Evolutionary conservation across 495 filamentous ascomycete species (phyloP).

Genomic region (Penicillium nucicola): DNA sequence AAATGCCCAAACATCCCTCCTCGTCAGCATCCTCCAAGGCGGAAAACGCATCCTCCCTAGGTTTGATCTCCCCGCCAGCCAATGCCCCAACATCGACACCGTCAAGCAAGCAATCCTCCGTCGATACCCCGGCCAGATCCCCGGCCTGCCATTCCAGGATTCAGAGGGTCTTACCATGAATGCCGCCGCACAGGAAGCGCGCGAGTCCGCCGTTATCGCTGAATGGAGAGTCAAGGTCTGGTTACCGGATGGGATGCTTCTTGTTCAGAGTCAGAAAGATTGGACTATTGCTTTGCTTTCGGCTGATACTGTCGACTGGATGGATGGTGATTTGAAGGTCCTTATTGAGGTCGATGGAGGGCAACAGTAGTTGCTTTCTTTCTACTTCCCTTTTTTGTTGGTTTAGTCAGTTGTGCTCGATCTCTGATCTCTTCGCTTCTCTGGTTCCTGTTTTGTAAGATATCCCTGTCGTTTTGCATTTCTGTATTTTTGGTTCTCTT

Average conservation of each 20-base stretch:
- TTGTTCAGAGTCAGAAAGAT: conserved; percentile 38
- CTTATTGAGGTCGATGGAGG: conserved; percentile 35
- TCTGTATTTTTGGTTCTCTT: background rate
- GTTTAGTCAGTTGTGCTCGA: background rate
- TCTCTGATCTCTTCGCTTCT: background rate
- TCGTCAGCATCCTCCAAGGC: conserved; percentile 40
- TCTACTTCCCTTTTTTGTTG: background rate
- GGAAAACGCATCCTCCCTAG: conserved; percentile 41
- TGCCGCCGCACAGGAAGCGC: conserved; percentile 15
- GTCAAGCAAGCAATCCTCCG: conserved; percentile 31
- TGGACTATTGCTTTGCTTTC: conserved; percentile 44
- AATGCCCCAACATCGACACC: conserved; percentile 33
- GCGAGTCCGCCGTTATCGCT: conserved; percentile 11
- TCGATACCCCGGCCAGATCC: conserved; percentile 33
- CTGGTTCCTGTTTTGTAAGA: background rate
- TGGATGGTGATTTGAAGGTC: conserved; percentile 49
- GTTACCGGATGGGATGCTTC: conserved; percentile 39
- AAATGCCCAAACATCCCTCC: conserved; percentile 25
- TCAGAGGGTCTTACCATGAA: background rate
- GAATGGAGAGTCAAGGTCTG: conserved; percentile 38
- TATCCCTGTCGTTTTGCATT: conserved; percentile 5
- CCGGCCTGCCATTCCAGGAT: conserved; percentile 14
- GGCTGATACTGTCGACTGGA: conserved; percentile 48
- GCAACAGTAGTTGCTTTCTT: conserved; percentile 7
- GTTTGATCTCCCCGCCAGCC: conserved; percentile 34